Evolutionary conservation across 495 filamentous ascomycete genomes (phyloP), one percentile per base, ranked within the genome.

Genomic region (Parathielavia appendiculata): DNA sequence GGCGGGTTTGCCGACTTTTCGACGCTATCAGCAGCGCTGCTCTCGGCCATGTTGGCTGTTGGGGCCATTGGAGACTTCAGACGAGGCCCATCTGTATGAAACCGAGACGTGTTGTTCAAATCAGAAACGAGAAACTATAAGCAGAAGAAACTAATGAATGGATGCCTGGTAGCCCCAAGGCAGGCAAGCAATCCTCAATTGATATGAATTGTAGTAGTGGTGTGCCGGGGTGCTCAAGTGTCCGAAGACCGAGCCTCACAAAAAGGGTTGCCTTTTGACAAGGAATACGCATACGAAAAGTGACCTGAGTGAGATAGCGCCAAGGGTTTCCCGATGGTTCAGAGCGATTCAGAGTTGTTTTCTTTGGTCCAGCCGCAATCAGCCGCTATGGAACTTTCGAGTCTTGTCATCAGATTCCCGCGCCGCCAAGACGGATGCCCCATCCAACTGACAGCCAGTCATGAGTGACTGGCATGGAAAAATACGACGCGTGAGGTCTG

Each of bases 1-100:
- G 36, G 51, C 35, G 44, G 9, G 1, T 12, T 35, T 4, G 44
- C 35, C 44, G 35, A 5, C 32, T 60, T 55, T 2, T 48, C 57
- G 12, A 26, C 12, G 57, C 26, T 47, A 19, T 54, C 58, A 10
- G 23, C 58, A 10, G 23, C 20, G 26, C 38, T 60, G 58, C 19
- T 56, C 4, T 39, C 46, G 5, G 45, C 52, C 58, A 60, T 60
- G n/a, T 22, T 55, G 23, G 11, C 19, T 30, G 17, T 2, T 17
- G 39, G 20, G 32, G 36, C 8, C 8, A 38, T 19, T 38, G 5
- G 19, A 26, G 26, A 30, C 26, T 23, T n/a, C 20, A 44, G 22
- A 11, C 9, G 22, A 43, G 17, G 34, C 39, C 26, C 46, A 50
- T 57, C n/a, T 43, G 45, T 26, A 19, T 8, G 44, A 8, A n/a